Conservation (phyloP, 331 rosid species). For the Malus hybrid region DNA sequence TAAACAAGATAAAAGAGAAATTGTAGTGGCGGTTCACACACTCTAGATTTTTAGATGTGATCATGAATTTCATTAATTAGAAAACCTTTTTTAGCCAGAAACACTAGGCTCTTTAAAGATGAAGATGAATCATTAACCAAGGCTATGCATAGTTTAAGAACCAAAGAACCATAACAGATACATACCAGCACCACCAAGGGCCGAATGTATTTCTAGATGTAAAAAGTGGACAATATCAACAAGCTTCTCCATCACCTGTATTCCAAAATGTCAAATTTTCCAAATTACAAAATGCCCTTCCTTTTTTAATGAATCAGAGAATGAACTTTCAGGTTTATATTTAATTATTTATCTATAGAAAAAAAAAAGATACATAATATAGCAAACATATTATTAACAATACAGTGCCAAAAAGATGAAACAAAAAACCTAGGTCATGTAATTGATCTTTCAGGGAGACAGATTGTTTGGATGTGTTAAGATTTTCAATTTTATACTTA, state of each 20-base stretch:
- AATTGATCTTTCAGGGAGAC: background rate
- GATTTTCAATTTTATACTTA: background rate
- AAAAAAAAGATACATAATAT: background rate
- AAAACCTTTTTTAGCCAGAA: background rate
- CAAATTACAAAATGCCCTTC: background rate
- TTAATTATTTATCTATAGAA: background rate
- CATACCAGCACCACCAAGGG: slow-evolving; percentile 54
- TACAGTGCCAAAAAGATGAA: background rate
- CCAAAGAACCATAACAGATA: background rate
- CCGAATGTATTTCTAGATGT: slow-evolving; percentile 57
- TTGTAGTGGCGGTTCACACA: background rate
- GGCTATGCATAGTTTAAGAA: background rate
- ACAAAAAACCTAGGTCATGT: background rate
- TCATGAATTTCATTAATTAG: background rate
- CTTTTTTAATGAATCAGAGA: background rate
- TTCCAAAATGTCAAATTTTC: slow-evolving; percentile 12
- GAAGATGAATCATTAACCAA: background rate
- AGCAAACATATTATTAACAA: background rate
- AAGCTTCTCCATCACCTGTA: slow-evolving; percentile 78
- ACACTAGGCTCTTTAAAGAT: background rate
- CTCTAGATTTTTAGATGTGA: background rate
- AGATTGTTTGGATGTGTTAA: background rate
- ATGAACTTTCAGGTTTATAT: background rate
- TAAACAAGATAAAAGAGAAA: background rate
- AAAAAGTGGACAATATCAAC: slow-evolving; percentile 59